Base-by-base conservation (phyloP, 192 early-diverging fungal species). In the Entomortierella parvispora region DNA sequence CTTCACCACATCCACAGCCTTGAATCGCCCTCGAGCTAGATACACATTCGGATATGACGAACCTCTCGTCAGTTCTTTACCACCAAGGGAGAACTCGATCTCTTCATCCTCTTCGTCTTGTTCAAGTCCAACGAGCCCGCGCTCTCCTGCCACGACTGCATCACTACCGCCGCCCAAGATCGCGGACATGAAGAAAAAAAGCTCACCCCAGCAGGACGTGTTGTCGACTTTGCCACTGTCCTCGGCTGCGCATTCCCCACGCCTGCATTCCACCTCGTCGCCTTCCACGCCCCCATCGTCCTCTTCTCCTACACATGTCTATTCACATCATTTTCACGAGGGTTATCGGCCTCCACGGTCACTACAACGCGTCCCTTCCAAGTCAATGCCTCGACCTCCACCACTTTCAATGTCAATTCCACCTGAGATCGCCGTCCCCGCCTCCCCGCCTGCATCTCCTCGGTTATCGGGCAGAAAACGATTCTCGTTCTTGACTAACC, bases 11-110 rank as follows among this genome's bases (percentile, higher is more conserved):
- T 31, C 43, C 28, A 8, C 26, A n/a, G 1, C 22, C 59, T 26
- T 33, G 37, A 40, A 40, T 12, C 37, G 37, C 7, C 37, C 37
- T 40, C 37, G 54, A 29, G 61, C 69, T n/a, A 37, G 69, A 40
- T 71, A 56, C 47, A 71, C 69, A 3, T 71, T 71, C 58, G 69
- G 69, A 3, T 71, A 63, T 34, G 61, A 63, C 22, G 69, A 71
- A 29, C 53, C 29, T 6, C 12, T 40, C 10, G 42, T n/a, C 1
- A 53, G 11, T 11, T 20, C 42, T 12, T 17, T 32, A 45, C 15
- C 15, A 65, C 29, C 51, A 56, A 31, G 52, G 37, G 9, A 52
- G 22, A 5, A 8, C 34, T 43, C 31, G 42, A 40, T 9, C 54
- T 32, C 20, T 14, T 23, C 34, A 31, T 31, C 2, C 29, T 31